Evolutionary conservation across 345 rosid genomes (phyloP).

Genomic region (Ceriops decandra): DNA sequence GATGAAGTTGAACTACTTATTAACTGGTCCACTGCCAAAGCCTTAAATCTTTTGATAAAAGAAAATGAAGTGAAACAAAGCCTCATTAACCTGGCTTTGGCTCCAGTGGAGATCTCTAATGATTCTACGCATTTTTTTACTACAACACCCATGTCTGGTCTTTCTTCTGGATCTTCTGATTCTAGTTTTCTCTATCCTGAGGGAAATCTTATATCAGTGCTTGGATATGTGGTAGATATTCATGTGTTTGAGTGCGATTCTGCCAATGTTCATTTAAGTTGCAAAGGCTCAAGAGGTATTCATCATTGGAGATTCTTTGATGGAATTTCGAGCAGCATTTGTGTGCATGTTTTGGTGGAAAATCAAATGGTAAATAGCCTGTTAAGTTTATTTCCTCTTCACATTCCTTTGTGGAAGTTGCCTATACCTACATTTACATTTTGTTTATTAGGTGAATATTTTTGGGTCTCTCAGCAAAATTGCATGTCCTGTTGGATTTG

Average conservation of each 20-base stretch:
- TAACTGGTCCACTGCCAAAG: slow-evolving; percentile 14
- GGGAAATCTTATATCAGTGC: slow-evolving; percentile 49
- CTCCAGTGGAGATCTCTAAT: slow-evolving; percentile 27
- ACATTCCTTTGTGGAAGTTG: not conserved
- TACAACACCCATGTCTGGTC: slow-evolving; percentile 12
- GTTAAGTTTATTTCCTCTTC: not conserved
- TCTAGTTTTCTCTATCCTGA: slow-evolving; percentile 48
- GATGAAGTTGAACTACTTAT: slow-evolving; percentile 27
- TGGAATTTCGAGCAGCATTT: slow-evolving; percentile 25
- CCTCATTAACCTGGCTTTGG: slow-evolving; percentile 23
- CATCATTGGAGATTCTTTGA: slow-evolving; percentile 20
- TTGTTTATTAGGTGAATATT: slow-evolving; percentile 52
- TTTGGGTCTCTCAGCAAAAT: slow-evolving; percentile 50
- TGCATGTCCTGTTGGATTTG: slow-evolving; percentile 63
- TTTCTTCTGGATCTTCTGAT: slow-evolving; percentile 26
- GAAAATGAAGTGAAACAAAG: slow-evolving; percentile 36
- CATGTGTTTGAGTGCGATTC: slow-evolving; percentile 34
- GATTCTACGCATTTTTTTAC: slow-evolving; percentile 22
- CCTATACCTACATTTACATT: not conserved
- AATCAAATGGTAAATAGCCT: slow-evolving; percentile 47
- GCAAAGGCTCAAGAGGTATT: slow-evolving; percentile 25
- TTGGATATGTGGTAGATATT: slow-evolving; percentile 54
- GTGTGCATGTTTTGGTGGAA: slow-evolving; percentile 50
- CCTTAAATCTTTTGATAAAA: slow-evolving; percentile 29
- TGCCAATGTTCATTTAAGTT: slow-evolving; percentile 17